These are phyloP conservation scores for Chalaropsis thielavioides DNA, from an alignment of 2,329 filamentous ascomycete genomes.

Conservation along the genomic window DNA sequence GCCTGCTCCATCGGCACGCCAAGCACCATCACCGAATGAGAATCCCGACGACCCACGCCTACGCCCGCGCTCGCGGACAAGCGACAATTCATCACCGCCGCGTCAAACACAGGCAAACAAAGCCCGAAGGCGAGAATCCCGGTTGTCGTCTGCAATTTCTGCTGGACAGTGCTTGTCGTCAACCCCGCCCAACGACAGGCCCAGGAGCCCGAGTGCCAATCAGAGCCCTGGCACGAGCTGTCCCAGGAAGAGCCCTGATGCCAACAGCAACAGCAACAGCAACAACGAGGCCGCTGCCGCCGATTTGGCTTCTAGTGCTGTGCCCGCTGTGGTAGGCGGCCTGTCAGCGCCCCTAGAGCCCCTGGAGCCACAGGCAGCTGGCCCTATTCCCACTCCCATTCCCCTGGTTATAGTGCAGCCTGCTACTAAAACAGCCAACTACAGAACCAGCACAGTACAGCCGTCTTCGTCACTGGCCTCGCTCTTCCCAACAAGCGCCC, in stretches of 20 bases:
- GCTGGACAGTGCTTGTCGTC: background rate
- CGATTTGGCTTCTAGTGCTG: background rate
- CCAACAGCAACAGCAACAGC: no score
- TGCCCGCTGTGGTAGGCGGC: background rate
- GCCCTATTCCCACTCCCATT: background rate
- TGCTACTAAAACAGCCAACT: background rate
- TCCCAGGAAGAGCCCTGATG: background rate
- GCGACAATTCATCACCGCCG: background rate
- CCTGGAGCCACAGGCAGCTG: background rate
- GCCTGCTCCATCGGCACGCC: background rate
- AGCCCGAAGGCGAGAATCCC: background rate
- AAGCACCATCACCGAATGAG: background rate
- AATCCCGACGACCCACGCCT: background rate
- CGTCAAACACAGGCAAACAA: background rate
- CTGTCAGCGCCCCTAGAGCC: background rate
- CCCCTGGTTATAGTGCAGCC: background rate
- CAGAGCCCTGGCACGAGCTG: background rate
- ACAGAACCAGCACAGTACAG: background rate
- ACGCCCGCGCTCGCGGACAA: background rate
- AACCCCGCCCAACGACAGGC: background rate
- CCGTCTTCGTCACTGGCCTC: background rate
- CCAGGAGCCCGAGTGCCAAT: background rate
- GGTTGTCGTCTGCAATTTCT: slow-evolving; percentile 1
- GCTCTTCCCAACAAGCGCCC: background rate
- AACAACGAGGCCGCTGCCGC: no score